Conservation (phyloP, 148 eudicot genomes). For the Silene conica region DNA sequence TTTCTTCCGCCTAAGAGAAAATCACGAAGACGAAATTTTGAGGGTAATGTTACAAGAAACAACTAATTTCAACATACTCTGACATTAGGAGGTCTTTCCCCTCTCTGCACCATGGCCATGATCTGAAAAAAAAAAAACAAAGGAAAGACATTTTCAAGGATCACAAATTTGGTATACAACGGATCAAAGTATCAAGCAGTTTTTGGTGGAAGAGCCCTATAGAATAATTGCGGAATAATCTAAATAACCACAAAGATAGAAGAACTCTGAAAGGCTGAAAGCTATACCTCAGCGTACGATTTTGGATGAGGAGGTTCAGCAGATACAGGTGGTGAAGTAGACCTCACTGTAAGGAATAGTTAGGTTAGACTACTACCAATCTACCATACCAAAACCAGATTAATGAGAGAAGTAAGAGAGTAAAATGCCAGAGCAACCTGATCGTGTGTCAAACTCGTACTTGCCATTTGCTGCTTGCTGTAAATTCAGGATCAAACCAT, state of each 20-base stretch:
- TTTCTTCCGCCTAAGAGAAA: background rate
- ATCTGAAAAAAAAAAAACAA: conserved; percentile 48
- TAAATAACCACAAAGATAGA: background rate
- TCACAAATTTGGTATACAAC: conserved; percentile 2
- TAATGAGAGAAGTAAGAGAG: background rate
- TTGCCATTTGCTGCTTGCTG: conserved; percentile 52
- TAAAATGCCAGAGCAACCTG: conserved; percentile 43
- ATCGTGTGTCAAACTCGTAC: conserved; percentile 40
- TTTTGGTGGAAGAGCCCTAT: background rate
- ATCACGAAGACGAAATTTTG: background rate
- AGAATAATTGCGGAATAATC: background rate
- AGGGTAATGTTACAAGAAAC: background rate
- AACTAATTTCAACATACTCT: conserved; percentile 45
- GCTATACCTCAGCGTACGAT: conserved; percentile 64
- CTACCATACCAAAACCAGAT: background rate
- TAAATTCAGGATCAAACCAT: conserved; percentile 23
- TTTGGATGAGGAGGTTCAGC: conserved; percentile 72
- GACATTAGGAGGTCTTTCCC: conserved; percentile 81
- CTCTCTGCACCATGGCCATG: conserved; percentile 88
- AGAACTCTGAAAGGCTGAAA: background rate
- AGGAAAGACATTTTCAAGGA: conserved; percentile 11
- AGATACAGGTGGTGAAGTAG: conserved; percentile 56
- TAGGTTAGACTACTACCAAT: conserved; percentile 2
- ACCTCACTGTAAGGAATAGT: conserved; percentile 51
- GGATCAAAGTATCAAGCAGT: background rate